Evolutionary conservation across 495 filamentous ascomycete species (phyloP), one percentile per base, ranked within the genome.

Genomic region (Amorphotheca resinae): DNA sequence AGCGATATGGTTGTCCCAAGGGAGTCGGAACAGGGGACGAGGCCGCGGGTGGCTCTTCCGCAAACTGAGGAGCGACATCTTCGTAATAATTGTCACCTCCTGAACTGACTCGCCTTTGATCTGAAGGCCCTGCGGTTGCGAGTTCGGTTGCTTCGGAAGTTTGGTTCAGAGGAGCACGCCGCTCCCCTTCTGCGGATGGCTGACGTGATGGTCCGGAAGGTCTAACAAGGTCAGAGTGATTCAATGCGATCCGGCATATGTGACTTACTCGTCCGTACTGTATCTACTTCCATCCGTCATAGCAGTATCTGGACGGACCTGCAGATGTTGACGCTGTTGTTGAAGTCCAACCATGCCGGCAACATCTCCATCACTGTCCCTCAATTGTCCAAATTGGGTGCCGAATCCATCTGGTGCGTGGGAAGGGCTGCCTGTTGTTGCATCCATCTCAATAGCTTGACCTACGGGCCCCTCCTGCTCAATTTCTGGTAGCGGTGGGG

Each of bases 11-110:
- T n/a, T n/a, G n/a, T n/a, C 36, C 44, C 51, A 63, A 25, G 49
- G 59, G 35, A 36, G 38, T 23, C 11, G 42, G 38, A 12, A n/a
- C 43, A 36, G 42, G 50, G 44, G 54, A 44, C 44, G 57, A 44
- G 44, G 33, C 20, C 30, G 60, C 53, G 18, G 63, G 57, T 32
- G 46, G 51, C 2, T 41, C 40, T 9, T 54, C 47, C 18, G 65
- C 82, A 58, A 95, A 98, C 31, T 80, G 80, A 17, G 91, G 91
- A 44, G 93, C 87, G 15, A 91, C 80, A 58, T 95, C 91, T 71
- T 98, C 91, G 57, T 89, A 94, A 62, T 95, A 95, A 44, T 72
- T 61, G 33, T 69, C 67, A 8, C 52, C 48, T 1, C 31, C 18
- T 17, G 72, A 69, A 20, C 56, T 61, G 14, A 56, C 57, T 37